A percentile compares a stretch with the other conserved stretches of the same genome.
Evolutionary conservation across 2,329 filamentous ascomycete genomes (phyloP).

Genomic region (Beauveria brongniartii): DNA sequence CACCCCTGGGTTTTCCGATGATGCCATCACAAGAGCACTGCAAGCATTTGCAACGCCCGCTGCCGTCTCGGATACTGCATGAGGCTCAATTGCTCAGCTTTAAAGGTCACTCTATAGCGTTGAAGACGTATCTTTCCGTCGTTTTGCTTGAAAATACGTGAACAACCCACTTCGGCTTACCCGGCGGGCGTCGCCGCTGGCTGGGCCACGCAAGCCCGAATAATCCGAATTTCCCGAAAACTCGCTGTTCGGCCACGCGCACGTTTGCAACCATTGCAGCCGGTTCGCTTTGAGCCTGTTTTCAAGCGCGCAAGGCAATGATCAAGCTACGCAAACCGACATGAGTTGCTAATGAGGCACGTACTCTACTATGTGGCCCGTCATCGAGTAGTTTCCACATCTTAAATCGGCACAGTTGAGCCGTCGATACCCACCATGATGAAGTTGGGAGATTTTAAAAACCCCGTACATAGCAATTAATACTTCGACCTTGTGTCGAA

Average conservation of each 20-base stretch:
- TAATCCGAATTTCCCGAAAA: conserved; percentile 4
- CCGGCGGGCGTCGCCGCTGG: background rate
- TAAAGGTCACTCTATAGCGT: background rate
- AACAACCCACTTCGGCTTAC: background rate
- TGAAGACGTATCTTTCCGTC: background rate
- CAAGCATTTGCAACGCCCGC: conserved; percentile 31
- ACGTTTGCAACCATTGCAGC: background rate
- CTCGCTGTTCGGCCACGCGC: background rate
- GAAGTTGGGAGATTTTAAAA: background rate
- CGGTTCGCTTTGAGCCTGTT: background rate
- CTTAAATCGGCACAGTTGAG: background rate
- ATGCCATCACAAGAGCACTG: conserved; percentile 42
- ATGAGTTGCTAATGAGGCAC: background rate
- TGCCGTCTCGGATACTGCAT: conserved; percentile 18
- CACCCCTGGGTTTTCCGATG: conserved; percentile 37
- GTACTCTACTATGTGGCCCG: background rate
- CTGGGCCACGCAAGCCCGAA: background rate
- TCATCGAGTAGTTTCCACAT: background rate
- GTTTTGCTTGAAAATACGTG: background rate
- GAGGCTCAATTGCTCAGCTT: background rate
- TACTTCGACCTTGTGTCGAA: background rate
- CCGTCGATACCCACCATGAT: background rate
- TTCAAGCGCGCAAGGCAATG: background rate
- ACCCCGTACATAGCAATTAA: background rate
- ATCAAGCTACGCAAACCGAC: background rate